Evolutionary conservation across 2,329 filamentous ascomycete genomes (phyloP).

Genomic region (Pseudogymnoascus sp.): DNA sequence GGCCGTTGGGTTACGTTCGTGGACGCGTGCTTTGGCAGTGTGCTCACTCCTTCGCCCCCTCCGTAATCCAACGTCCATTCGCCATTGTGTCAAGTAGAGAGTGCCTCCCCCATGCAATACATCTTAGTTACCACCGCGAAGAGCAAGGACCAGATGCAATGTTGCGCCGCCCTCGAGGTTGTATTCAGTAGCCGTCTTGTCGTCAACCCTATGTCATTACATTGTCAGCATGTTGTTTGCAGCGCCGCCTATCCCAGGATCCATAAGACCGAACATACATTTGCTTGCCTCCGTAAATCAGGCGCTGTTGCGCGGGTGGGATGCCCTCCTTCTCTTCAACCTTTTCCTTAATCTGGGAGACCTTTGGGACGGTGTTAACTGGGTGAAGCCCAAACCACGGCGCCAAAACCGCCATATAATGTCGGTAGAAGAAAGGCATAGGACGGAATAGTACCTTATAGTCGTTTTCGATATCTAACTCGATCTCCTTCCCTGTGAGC

Average conservation of each 20-base stretch:
- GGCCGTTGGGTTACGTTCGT: background rate
- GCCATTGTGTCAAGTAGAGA: background rate
- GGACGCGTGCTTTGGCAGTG: background rate
- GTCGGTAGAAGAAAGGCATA: background rate
- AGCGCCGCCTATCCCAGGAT: background rate
- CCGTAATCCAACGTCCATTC: background rate
- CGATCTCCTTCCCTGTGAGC: constrained; percentile 96
- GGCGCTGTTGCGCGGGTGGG: constrained; percentile 87
- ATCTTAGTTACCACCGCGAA: constrained; percentile 60
- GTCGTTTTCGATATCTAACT: constrained; percentile 89
- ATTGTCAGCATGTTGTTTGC: background rate
- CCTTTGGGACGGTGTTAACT: constrained; percentile 40
- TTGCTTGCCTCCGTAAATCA: constrained; percentile 97
- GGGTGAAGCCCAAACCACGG: background rate
- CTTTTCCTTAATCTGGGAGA: constrained; percentile 94
- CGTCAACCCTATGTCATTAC: constrained; percentile 64
- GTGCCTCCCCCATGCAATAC: background rate
- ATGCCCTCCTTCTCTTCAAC: constrained; percentile 99
- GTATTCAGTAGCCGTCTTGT: constrained; percentile 88
- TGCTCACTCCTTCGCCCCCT: background rate
- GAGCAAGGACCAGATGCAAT: constrained; percentile 87
- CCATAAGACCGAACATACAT: constrained; percentile 54
- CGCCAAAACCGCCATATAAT: background rate
- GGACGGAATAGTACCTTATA: constrained; percentile 61
- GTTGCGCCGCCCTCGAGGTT: constrained; percentile 86